These are phyloP conservation scores for Ustilago hordei DNA, from an alignment of 1,284 basidiomycete genomes.

Conservation along the genomic window DNA sequence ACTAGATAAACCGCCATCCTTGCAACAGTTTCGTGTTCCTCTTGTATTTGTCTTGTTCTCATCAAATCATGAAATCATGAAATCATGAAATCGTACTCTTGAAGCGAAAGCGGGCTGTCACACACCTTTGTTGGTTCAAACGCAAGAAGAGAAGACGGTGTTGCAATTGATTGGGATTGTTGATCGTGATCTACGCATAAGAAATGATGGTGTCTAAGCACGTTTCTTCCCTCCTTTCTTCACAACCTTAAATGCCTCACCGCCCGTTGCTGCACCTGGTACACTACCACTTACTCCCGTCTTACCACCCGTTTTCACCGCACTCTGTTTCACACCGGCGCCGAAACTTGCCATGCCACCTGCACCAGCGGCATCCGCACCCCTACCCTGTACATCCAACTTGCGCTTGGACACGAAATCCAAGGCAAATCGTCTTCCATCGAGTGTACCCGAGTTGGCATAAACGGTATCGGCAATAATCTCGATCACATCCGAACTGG, in stretches of 20 bases:
- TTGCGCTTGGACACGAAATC: conserved; percentile 91
- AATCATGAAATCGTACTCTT: no score
- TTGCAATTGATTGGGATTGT: no score
- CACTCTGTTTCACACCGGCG: neutral
- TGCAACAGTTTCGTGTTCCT: neutral
- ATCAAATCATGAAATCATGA: neutral
- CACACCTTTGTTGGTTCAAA: no score
- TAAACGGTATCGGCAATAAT: conserved; percentile 75
- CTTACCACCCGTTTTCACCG: neutral
- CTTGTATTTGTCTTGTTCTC: neutral
- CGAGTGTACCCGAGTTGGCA: conserved; percentile 90
- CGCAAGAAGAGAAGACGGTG: neutral
- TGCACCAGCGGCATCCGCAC: neutral
- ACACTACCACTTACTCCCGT: neutral
- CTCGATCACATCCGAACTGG: conserved; percentile 66
- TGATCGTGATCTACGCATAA: neutral
- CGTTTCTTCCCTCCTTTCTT: conserved; percentile 59
- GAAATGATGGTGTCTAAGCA: neutral
- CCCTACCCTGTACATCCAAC: conserved; percentile 63
- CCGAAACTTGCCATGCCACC: conserved; percentile 26
- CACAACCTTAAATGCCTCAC: conserved; percentile 55
- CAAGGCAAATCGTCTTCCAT: conserved; percentile 90
- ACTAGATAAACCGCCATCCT: neutral
- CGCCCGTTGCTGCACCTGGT: neutral
- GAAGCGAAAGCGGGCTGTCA: no score